These are phyloP conservation scores for Dictyostelium capitatum DNA, from an alignment of 78 protist species.

Conservation along the genomic window DNA sequence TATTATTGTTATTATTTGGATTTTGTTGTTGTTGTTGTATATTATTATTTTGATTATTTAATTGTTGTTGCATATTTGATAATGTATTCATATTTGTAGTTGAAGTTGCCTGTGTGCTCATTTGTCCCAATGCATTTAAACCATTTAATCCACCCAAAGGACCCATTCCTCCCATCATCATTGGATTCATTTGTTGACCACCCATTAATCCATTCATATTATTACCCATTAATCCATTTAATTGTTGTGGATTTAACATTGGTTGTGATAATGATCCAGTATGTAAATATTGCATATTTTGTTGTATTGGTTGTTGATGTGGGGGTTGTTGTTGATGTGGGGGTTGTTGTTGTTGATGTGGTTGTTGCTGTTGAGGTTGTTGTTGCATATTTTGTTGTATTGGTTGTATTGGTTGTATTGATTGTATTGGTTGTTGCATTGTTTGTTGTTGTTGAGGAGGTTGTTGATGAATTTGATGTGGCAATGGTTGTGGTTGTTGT, in stretches of 20 bases:
- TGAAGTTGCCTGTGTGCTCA: neutral
- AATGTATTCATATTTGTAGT: neutral
- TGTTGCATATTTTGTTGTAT: neutral
- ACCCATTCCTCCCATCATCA: neutral
- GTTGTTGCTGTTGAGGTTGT: neutral
- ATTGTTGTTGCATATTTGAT: neutral
- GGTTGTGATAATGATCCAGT: neutral
- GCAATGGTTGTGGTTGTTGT: neutral
- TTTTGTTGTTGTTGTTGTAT: neutral
- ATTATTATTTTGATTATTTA: neutral
- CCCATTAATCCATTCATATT: neutral
- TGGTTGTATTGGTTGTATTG: neutral
- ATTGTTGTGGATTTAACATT: neutral
- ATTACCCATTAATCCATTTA: neutral
- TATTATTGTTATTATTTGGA: neutral
- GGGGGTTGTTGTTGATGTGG: neutral
- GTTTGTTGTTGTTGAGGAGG: neutral
- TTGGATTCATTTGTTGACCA: conserved; percentile 23
- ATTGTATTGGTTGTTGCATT: conserved; percentile 20
- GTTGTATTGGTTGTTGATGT: neutral
- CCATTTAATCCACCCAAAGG: neutral
- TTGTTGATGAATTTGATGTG: neutral
- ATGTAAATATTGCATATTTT: neutral
- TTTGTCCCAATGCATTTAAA: neutral
- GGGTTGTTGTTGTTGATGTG: neutral